phyloP scores from a whole-genome alignment of 306 rosid species.

The Hippophae rhamnoides region DNA sequence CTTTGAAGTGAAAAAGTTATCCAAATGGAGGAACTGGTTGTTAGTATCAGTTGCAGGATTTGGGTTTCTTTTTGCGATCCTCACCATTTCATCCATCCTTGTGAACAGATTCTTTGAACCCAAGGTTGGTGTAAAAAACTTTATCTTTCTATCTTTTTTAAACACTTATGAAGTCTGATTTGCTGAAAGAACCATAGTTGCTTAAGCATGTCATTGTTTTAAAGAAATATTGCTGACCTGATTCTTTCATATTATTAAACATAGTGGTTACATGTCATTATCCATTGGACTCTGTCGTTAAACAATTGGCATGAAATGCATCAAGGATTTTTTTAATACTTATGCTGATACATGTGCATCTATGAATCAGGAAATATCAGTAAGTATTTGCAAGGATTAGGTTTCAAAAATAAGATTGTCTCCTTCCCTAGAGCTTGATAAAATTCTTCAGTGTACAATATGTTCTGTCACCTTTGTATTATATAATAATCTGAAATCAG shows the following conservation, averaged over 20 bases:
- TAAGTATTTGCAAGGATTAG: background rate
- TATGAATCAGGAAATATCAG: no score
- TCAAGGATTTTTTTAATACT: no score
- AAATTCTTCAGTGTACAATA: background rate
- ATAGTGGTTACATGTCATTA: no score
- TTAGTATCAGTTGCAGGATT: constrained; percentile 56
- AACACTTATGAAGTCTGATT: background rate
- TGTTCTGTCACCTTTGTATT: background rate
- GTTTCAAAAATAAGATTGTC: background rate
- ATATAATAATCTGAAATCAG: background rate
- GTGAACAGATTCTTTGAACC: constrained; percentile 37
- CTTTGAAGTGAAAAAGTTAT: constrained; percentile 26
- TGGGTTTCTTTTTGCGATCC: constrained; percentile 46
- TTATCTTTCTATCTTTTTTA: background rate
- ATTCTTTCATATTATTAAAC: no score
- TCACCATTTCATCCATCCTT: constrained; percentile 44
- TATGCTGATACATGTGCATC: background rate
- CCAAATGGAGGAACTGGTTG: constrained; percentile 48
- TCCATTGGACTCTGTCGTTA: no score
- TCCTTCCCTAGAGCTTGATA: background rate
- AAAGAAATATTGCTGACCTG: background rate
- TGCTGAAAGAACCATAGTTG: background rate
- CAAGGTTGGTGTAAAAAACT: constrained; percentile 39
- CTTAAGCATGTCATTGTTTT: no score
- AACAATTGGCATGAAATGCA: no score